phyloP scores from a whole-genome alignment of 1,284 basidiomycete species.

The Vanrija humicola region DNA sequence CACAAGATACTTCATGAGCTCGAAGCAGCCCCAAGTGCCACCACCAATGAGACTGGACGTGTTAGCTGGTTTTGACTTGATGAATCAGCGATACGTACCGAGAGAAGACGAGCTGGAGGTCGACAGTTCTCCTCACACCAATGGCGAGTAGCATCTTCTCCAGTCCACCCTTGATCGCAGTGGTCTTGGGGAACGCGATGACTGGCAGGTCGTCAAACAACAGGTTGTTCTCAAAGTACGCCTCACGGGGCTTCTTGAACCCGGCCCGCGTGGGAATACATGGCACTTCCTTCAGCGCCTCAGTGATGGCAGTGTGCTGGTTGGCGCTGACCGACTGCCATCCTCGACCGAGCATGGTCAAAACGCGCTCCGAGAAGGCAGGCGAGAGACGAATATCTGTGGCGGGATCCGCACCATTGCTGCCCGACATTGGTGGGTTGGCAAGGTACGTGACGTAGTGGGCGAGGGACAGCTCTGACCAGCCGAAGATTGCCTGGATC shows the following conservation, averaged over 20 bases:
- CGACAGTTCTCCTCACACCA: slow-evolving; percentile 87
- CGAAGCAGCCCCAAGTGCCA: slow-evolving; percentile 45
- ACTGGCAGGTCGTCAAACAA: slow-evolving; percentile 86
- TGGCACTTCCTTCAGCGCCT: slow-evolving; percentile 59
- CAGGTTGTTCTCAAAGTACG: slow-evolving; percentile 84
- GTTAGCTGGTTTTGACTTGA: too few relatives aligned
- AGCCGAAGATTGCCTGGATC: slow-evolving; percentile 65
- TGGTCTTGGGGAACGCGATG: slow-evolving; percentile 67
- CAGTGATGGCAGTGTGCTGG: slow-evolving; percentile 59
- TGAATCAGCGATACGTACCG: too few relatives aligned
- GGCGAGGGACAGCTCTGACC: slow-evolving; percentile 71
- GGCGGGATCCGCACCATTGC: slow-evolving; percentile 49
- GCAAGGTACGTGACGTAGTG: slow-evolving; percentile 72
- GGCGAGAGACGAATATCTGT: slow-evolving; percentile 67
- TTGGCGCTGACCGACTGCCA: slow-evolving; percentile 68
- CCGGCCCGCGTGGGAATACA: slow-evolving; percentile 84
- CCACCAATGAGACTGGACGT: slow-evolving; percentile 53
- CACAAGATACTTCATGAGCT: slow-evolving; percentile 81
- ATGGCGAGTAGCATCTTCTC: slow-evolving; percentile 73
- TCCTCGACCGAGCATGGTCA: slow-evolving; percentile 65
- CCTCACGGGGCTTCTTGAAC: slow-evolving; percentile 66
- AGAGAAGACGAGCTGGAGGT: slow-evolving; percentile 80
- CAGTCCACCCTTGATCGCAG: slow-evolving; percentile 64
- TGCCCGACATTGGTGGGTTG: slow-evolving; percentile 54
- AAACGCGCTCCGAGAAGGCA: slow-evolving; percentile 76